Evolutionary conservation across 306 rosid species (phyloP), one percentile per base, ranked within the genome.

Genomic region (Hippophae tibetana): DNA sequence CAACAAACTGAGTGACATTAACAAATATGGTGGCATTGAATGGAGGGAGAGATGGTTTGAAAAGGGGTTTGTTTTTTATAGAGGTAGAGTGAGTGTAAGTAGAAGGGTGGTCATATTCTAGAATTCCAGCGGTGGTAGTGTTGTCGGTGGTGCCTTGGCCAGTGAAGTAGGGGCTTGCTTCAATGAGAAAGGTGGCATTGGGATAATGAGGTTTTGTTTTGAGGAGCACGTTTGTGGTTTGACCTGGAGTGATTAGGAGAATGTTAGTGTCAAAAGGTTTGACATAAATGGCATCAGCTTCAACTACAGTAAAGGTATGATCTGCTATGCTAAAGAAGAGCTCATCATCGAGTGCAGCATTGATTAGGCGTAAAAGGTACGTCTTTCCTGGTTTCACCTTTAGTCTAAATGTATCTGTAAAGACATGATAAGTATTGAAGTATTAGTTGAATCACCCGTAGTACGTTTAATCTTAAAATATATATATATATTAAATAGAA

Each of bases 321-420:
- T 82, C 80, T 54, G 95, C 95, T 13, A 89, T 78, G 78, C 73
- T 64, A 40, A 89, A 84, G 76, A 86, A 89, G 9, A 89, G 89
- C 57, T 89, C 97, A 18, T 89, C 89, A 69, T 89, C 83, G 65
- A 89, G 97, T 63, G 95, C 97, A 69, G 92, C 97, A 51, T 89
- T 89, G 85, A 89, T 78, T 26, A 89, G 5, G 1, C 97, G 80
- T 8, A 89, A 84, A 6, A 79, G 75, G 64, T 89, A 89, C 8
- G 89, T 86, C 62, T 86, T 86, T 10, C 81, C 92, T n/a, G 89
- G 70, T 78, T 78, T 80, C 56, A 89, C 95, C 63, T 71, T 86
- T n/a, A 89, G 68, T 72, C 44, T 86, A 60, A 73, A 89, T 64
- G 82, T 85, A 58, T 89, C 97, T 84, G 67, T 70, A 71, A 57